Conservation (phyloP, 2,329 filamentous ascomycete species). For the Byssochlamys sp. region DNA sequence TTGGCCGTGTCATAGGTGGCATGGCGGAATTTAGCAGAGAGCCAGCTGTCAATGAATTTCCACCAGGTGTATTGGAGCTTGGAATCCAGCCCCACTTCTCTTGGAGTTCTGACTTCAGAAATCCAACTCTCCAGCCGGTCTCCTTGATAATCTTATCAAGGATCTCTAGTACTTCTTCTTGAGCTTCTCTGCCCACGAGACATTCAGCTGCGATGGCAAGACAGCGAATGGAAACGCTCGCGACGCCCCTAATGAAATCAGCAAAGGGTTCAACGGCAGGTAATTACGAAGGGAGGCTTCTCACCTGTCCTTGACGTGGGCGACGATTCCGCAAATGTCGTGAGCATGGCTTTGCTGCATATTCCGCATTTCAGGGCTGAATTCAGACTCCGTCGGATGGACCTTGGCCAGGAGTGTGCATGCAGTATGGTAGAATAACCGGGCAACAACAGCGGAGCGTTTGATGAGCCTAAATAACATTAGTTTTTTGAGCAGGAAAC, state of each 20-base stretch:
- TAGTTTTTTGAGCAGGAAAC: not conserved
- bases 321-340: constrained; percentile 80
- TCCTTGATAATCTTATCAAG: constrained; percentile 65
- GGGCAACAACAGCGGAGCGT: constrained; percentile 67
- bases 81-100: constrained; percentile 65
- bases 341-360: constrained; percentile 66
- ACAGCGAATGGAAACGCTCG: constrained; percentile 68
- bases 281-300: constrained; percentile 7
- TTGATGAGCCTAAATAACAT: constrained; percentile 59
- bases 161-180: constrained; percentile 70
- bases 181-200: constrained; percentile 59
- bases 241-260: constrained; percentile 48
- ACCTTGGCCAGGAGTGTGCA: constrained; percentile 71
- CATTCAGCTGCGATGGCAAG: constrained; percentile 68
- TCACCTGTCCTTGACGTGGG: constrained; percentile 67
- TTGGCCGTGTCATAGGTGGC: constrained; percentile 19
- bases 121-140: constrained; percentile 68
- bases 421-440: constrained; percentile 80
- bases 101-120: constrained; percentile 63
- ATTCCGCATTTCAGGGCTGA: constrained; percentile 57
- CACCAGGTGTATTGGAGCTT: not conserved
- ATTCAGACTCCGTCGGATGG: constrained; percentile 57
- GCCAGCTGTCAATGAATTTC: constrained; percentile 5
- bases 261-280: not conserved
- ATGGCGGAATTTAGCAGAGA: constrained; percentile 14